phyloP scores from a whole-genome alignment of 2,329 filamentous ascomycete genomes.

The Nemania diffusa region DNA sequence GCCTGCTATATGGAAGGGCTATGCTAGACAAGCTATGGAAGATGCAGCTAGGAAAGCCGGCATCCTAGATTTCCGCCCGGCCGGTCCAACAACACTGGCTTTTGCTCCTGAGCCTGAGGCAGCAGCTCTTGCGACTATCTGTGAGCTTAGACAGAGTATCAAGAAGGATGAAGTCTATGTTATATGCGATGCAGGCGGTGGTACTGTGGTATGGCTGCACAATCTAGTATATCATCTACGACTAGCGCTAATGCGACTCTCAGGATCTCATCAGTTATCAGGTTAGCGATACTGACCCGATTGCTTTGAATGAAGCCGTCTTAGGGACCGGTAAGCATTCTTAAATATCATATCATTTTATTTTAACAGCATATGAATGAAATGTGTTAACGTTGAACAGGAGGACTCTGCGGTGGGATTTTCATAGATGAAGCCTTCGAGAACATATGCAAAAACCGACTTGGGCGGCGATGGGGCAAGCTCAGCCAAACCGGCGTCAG shows the following conservation, averaged over 20 bases:
- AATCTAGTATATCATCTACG: not conserved
- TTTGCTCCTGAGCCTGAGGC: slow-evolving; percentile 46
- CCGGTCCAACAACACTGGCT: slow-evolving; percentile 34
- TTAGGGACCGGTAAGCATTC: slow-evolving; percentile 7
- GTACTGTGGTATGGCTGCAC: slow-evolving; percentile 39
- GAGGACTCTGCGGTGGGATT: slow-evolving; percentile 21
- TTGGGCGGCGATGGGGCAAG: slow-evolving; percentile 2
- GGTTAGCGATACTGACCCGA: slow-evolving; percentile 12
- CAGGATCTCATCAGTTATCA: slow-evolving; percentile 40
- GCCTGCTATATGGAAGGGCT: slow-evolving; percentile 46
- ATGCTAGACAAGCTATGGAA: slow-evolving; percentile 40
- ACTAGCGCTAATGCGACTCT: not conserved
- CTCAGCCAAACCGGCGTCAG: slow-evolving; percentile 7
- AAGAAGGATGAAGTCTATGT: slow-evolving; percentile 33
- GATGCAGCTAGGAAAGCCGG: slow-evolving; percentile 40
- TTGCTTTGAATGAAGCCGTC: slow-evolving; percentile 10
- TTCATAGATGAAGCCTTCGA: slow-evolving; percentile 26
- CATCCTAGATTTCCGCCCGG: slow-evolving; percentile 34
- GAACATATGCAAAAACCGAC: slow-evolving; percentile 7
- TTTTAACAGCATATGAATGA: not conserved
- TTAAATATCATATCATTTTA: no score
- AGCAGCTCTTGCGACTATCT: slow-evolving; percentile 41
- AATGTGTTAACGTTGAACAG: not conserved
- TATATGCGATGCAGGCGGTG: slow-evolving; percentile 45
- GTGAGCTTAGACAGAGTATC: slow-evolving; percentile 16